Conservation (phyloP, 148 eudicot genomes). For the Dianthus caryophyllus region DNA sequence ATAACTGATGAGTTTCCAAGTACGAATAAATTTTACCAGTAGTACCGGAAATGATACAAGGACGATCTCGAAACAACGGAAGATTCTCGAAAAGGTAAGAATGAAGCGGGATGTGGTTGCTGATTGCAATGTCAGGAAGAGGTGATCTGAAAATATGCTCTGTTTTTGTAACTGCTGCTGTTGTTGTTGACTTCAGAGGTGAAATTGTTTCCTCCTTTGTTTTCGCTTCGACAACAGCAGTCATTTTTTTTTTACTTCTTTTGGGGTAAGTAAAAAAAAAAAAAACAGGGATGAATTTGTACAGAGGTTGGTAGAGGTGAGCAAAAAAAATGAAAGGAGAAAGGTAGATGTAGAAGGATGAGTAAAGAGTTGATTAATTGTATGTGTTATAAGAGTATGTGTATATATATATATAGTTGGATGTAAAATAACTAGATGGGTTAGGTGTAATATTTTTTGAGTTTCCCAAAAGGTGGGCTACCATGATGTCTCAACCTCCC, state of each 20-base stretch:
- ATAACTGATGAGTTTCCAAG: conserved; percentile 53
- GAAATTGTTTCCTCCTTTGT: background rate
- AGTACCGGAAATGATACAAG: conserved; percentile 51
- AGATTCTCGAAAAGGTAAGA: conserved; percentile 50
- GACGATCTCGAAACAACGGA: conserved; percentile 22
- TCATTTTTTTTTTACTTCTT: background rate
- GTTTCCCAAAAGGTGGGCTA: conserved; percentile 1
- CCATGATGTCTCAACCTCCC: background rate
- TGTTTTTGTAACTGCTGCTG: background rate
- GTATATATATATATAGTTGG: too few species aligned
- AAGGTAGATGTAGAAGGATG: too few species aligned
- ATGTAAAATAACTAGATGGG: background rate
- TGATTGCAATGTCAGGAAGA: conserved; percentile 30
- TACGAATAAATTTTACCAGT: conserved; percentile 40
- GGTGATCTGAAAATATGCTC: conserved; percentile 37
- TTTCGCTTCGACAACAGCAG: conserved; percentile 25
- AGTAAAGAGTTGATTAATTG: too few species aligned
- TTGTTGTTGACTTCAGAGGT: background rate
- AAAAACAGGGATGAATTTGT: background rate
- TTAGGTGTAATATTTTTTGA: background rate
- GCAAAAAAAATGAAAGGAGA: too few species aligned
- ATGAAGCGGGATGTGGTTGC: conserved; percentile 38
- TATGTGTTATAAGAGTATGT: background rate
- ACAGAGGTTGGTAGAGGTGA: background rate
- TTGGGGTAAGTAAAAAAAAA: background rate